phyloP scores from a whole-genome alignment of 116 monocot species.

The Cymodocea nodosa region DNA sequence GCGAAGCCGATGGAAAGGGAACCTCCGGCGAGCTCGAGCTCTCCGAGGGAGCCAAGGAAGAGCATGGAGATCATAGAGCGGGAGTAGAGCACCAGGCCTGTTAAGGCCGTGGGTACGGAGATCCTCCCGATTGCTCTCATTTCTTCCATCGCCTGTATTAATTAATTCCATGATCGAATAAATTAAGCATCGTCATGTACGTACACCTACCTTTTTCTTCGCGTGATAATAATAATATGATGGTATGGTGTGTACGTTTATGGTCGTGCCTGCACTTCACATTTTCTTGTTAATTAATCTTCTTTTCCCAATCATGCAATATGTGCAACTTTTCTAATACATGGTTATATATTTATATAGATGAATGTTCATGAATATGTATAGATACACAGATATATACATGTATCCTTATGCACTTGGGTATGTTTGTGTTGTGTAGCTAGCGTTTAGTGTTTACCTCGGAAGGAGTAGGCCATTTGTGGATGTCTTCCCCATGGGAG shows the following conservation, averaged over 20 bases:
- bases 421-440: no score
- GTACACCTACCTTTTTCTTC: background rate
- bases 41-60: conserved; percentile 63
- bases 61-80: conserved; percentile 81
- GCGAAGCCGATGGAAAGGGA: conserved; percentile 78
- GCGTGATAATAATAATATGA: no score
- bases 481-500: conserved; percentile 27
- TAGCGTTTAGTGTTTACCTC: no score
- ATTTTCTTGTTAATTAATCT: no score
- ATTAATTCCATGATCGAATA: background rate
- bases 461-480: conserved; percentile 32
- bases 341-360: no score
- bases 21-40: conserved; percentile 70
- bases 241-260: no score
- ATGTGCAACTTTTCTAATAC: no score
- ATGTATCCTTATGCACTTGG: no score
- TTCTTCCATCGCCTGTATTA: conserved; percentile 42
- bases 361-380: no score
- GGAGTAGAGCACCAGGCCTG: conserved; percentile 75
- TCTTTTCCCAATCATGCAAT: no score
- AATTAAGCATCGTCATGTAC: background rate
- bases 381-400: no score
- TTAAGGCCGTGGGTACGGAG: conserved; percentile 45
- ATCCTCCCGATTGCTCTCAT: conserved; percentile 49
- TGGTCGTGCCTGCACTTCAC: no score